These are phyloP conservation scores for Ophioceras dolichostomum DNA, from an alignment of 2,329 filamentous ascomycete species.

Conservation along the genomic window DNA sequence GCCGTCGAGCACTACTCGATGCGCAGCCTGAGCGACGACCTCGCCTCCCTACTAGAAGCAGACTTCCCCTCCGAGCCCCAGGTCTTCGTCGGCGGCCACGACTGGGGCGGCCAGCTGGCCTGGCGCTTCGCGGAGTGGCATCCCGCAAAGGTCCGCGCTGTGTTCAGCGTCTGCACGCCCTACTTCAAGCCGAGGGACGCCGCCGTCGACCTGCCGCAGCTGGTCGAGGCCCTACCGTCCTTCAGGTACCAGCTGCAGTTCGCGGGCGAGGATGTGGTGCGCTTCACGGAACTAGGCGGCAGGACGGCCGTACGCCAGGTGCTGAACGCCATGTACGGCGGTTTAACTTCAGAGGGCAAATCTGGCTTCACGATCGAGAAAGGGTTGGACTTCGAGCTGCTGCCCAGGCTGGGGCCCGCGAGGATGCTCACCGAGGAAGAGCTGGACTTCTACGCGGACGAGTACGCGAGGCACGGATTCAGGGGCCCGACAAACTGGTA, in stretches of 20 bases:
- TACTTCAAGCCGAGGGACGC: slow-evolving; percentile 42
- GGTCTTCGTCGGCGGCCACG: slow-evolving; percentile 79
- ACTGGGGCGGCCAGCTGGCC: slow-evolving; percentile 72
- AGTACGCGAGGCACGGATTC: slow-evolving; percentile 62
- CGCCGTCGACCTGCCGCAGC: slow-evolving; percentile 43
- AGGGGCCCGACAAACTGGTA: slow-evolving; percentile 86
- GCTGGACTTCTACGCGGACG: slow-evolving; percentile 61
- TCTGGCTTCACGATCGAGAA: slow-evolving; percentile 35
- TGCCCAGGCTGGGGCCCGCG: slow-evolving; percentile 43
- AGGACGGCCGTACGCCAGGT: slow-evolving; percentile 50
- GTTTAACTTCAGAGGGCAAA: slow-evolving; percentile 41
- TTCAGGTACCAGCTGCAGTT: slow-evolving; percentile 83
- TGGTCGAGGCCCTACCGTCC: slow-evolving; percentile 46
- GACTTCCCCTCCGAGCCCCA: slow-evolving; percentile 14
- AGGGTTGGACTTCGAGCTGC: slow-evolving; percentile 52
- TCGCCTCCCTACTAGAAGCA: slow-evolving; percentile 56
- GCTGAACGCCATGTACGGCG: slow-evolving; percentile 61
- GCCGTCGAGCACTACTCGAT: slow-evolving; percentile 51
- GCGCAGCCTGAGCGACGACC: slow-evolving; percentile 62
- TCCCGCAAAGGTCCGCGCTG: slow-evolving; percentile 56
- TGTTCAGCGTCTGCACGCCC: slow-evolving; percentile 75
- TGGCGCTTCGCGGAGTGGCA: slow-evolving; percentile 66
- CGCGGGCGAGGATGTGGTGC: slow-evolving; percentile 53
- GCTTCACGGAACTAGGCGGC: slow-evolving; percentile 39
- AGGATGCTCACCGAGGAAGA: slow-evolving; percentile 55